Evolutionary conservation across 495 filamentous ascomycete species (phyloP).

Genomic region (Aspergillus ellipticus): DNA sequence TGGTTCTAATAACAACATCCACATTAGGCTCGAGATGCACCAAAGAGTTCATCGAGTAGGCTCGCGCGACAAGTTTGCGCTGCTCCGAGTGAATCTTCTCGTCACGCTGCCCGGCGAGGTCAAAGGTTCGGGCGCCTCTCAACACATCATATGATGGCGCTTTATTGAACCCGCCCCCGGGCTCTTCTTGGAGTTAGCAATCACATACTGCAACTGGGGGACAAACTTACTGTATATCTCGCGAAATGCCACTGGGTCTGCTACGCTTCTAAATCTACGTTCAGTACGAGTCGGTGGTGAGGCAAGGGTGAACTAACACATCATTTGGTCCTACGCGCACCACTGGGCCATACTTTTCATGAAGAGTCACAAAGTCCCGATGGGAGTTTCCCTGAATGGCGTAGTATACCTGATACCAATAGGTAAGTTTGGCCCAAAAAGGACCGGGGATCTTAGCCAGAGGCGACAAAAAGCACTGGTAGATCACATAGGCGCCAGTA

Average conservation of each 20-base stretch:
- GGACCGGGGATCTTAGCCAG: not conserved
- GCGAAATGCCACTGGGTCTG: not conserved
- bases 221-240: not conserved
- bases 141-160: not conserved
- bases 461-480: not conserved
- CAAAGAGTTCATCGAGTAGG: not conserved
- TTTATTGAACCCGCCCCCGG: not conserved
- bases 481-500: not conserved
- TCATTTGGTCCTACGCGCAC: not conserved
- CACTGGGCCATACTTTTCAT: not conserved
- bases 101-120: not conserved
- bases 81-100: not conserved
- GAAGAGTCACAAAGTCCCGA: not conserved
- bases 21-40: not conserved
- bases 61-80: not conserved
- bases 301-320: not conserved
- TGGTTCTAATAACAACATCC: not conserved
- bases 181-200: not conserved
- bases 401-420: not conserved
- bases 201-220: not conserved
- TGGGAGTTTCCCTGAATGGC: not conserved
- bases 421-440: not conserved
- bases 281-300: not conserved
- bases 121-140: not conserved
- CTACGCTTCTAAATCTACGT: not conserved